phyloP scores from a whole-genome alignment of 352 stramenopile genomes.

The Pythium monospermum region DNA sequence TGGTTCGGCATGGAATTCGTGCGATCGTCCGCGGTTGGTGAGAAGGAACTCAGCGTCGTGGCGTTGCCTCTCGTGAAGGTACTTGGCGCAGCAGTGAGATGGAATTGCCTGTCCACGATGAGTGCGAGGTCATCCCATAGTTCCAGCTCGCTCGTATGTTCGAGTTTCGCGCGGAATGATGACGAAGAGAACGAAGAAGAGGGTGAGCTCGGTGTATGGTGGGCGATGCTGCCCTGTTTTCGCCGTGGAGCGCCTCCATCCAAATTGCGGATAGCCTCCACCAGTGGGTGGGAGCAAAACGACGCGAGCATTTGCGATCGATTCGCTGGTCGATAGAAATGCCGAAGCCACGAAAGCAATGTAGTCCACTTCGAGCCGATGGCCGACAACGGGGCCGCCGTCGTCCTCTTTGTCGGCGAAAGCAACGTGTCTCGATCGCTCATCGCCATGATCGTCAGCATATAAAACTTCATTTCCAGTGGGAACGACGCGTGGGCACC shows the following conservation, averaged over 20 bases:
- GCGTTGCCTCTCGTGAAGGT: background rate
- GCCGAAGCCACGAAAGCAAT: slow-evolving; percentile 42
- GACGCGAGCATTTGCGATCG: slow-evolving; percentile 14
- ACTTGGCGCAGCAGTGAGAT: background rate
- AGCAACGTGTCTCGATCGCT: slow-evolving; percentile 7
- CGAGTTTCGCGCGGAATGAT: slow-evolving; percentile 7
- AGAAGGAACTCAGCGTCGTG: background rate
- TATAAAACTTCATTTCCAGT: slow-evolving; percentile 55
- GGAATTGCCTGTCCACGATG: slow-evolving; percentile 15
- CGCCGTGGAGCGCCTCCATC: background rate
- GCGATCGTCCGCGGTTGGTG: background rate
- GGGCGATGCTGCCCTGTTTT: background rate
- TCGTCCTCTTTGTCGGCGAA: slow-evolving; percentile 9
- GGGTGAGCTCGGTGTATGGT: background rate
- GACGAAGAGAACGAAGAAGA: background rate
- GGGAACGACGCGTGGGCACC: slow-evolving; percentile 48
- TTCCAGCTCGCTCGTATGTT: slow-evolving; percentile 3
- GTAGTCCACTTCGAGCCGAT: slow-evolving; percentile 15
- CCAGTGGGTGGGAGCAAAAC: slow-evolving; percentile 22
- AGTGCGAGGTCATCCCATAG: slow-evolving; percentile 15
- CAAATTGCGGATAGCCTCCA: slow-evolving; percentile 7
- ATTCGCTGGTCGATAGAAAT: slow-evolving; percentile 70
- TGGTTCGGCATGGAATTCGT: slow-evolving; percentile 5
- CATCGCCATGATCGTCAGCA: slow-evolving; percentile 33
- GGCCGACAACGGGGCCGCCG: slow-evolving; percentile 10